Percentiles rank a stretch among this genome's conserved stretches.
phyloP scores from a whole-genome alignment of 1,284 basidiomycete genomes.

The Pascua sp. region DNA sequence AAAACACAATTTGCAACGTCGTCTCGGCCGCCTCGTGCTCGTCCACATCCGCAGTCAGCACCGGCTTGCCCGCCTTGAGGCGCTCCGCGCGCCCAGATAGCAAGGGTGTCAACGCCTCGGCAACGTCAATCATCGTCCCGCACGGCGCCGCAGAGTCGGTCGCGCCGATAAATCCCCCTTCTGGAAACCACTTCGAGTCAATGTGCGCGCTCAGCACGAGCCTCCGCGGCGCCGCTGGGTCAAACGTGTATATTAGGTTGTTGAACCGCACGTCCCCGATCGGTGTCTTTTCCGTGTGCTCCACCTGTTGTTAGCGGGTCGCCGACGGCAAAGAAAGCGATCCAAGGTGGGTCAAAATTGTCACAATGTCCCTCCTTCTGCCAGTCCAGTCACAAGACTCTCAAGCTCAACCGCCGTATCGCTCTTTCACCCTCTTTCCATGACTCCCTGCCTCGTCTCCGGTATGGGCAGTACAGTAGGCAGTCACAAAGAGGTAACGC shows the following conservation, averaged over 20 bases:
- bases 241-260: constrained; percentile 92
- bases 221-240: constrained; percentile 73
- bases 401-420: too few relatives aligned
- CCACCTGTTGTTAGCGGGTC: constrained; percentile 51
- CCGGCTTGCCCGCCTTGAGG: constrained; percentile 51
- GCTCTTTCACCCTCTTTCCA: too few relatives aligned
- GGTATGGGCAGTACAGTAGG: too few relatives aligned
- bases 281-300: constrained; percentile 66
- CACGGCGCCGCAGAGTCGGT: constrained; percentile 97
- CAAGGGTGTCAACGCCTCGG: constrained; percentile 70
- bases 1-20: constrained; percentile 91
- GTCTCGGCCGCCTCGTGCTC: constrained; percentile 74
- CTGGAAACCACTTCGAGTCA: constrained; percentile 86
- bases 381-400: too few relatives aligned
- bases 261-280: constrained; percentile 76
- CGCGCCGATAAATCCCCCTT: constrained; percentile 74
- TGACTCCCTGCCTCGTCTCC: too few relatives aligned
- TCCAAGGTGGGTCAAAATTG: too few relatives aligned
- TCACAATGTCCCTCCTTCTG: too few relatives aligned
- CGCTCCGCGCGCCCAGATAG: constrained; percentile 62
- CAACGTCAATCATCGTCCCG: constrained; percentile 86
- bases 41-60: constrained; percentile 49
- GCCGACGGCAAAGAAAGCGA: too few relatives aligned
- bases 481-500: too few relatives aligned
- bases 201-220: constrained; percentile 91